These are phyloP conservation scores for Salix purpurea DNA, from an alignment of 345 rosid genomes.

Conservation along the genomic window DNA sequence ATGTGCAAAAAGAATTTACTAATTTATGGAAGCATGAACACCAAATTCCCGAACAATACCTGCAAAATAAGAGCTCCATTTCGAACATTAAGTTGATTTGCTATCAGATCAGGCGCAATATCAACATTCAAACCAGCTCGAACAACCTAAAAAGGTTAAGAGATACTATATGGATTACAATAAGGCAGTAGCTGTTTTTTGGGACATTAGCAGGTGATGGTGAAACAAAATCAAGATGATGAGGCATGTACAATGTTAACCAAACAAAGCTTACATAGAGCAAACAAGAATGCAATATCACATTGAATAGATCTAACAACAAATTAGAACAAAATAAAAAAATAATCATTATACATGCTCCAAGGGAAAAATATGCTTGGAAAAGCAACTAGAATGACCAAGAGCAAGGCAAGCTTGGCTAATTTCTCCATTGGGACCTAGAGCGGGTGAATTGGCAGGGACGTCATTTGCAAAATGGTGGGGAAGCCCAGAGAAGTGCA, in stretches of 20 bases:
- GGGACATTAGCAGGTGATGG: not conserved
- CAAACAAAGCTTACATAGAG: not conserved
- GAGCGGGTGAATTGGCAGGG: too few species aligned
- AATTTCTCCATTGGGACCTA: too few species aligned
- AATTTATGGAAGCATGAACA: not conserved
- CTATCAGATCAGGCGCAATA: constrained; percentile 76
- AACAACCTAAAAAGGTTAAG: constrained; percentile 51
- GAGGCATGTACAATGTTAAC: not conserved
- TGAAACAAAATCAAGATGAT: not conserved
- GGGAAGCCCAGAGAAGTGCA: too few species aligned
- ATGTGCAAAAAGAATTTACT: not conserved
- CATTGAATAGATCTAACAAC: too few species aligned
- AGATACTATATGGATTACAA: not conserved
- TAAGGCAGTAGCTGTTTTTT: not conserved
- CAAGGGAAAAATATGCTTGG: too few species aligned
- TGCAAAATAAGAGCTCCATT: constrained; percentile 84
- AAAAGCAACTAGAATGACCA: too few species aligned
- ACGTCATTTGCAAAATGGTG: too few species aligned
- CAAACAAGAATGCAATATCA: not conserved
- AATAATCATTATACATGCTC: too few species aligned
- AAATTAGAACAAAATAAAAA: too few species aligned
- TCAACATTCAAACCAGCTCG: constrained; percentile 83
- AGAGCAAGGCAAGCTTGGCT: too few species aligned
- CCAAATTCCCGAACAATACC: constrained; percentile 31
- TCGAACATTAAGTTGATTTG: constrained; percentile 88